phyloP scores from a whole-genome alignment of 768 basidiomycete genomes.

The Goffeauzyma gilvescens region DNA sequence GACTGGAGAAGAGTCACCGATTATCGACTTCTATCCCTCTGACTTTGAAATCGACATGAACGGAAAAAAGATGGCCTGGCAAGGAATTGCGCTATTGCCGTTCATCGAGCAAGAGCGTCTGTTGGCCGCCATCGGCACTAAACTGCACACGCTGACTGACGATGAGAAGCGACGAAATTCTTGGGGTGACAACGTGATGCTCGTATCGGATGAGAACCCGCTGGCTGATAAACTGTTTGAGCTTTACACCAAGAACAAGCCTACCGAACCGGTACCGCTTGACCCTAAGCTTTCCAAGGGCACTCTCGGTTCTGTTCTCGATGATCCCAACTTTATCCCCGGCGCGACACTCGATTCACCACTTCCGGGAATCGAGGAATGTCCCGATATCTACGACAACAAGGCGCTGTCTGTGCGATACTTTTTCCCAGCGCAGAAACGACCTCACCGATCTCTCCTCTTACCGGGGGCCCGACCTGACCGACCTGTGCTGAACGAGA shows the following conservation, averaged over 20 bases:
- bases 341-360: conserved; percentile 75
- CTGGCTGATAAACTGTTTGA: conserved; percentile 73
- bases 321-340: conserved; percentile 75
- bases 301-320: conserved; percentile 57
- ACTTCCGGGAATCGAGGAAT: conserved; percentile 39
- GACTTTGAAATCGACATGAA: conserved; percentile 98
- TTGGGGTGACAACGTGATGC: conserved; percentile 66
- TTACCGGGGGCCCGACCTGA: conserved; percentile 52
- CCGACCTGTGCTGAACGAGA: conserved; percentile 43
- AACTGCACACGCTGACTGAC: conserved; percentile 44
- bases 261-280: conserved; percentile 50
- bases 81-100: conserved; percentile 86
- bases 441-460: conserved; percentile 66
- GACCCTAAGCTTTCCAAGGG: conserved; percentile 54
- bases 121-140: conserved; percentile 58
- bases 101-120: conserved; percentile 80
- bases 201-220: conserved; percentile 63
- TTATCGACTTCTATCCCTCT: conserved; percentile 83
- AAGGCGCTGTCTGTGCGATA: conserved; percentile 69
- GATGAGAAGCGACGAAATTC: conserved; percentile 68
- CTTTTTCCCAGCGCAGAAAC: conserved; percentile 69
- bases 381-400: conserved; percentile 71
- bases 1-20: conserved; percentile 68
- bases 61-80: conserved; percentile 98
- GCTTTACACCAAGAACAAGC: conserved; percentile 77